Conservation (phyloP, 306 rosid species). For the Arachis hypogaea region DNA sequence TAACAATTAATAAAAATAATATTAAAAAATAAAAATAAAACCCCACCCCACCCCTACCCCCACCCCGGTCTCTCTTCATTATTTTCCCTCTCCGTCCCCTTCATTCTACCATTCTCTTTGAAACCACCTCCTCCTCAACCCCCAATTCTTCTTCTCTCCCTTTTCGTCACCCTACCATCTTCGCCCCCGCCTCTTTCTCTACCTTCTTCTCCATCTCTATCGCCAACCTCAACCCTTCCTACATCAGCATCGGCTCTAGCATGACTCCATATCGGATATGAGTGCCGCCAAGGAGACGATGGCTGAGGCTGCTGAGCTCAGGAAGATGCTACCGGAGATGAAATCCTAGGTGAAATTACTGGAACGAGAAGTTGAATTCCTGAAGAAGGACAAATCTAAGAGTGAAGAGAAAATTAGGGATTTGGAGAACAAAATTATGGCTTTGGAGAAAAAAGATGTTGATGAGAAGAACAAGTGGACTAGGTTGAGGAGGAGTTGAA, state of each 20-base stretch:
- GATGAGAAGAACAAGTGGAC: constrained; percentile 86
- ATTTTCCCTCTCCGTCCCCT: too few species aligned
- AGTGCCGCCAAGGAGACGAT: constrained; percentile 54
- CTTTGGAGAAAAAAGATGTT: constrained; percentile 75
- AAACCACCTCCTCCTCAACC: too few species aligned
- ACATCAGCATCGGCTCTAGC: constrained; percentile 55
- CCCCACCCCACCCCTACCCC: too few species aligned
- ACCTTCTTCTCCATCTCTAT: too few species aligned
- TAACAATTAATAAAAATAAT: too few species aligned
- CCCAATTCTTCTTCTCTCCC: too few species aligned
- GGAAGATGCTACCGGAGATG: constrained; percentile 53
- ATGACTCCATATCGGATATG: constrained; percentile 60
- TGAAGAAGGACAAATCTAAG: constrained; percentile 59
- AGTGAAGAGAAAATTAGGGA: constrained; percentile 32
- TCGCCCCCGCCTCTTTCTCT: too few species aligned
- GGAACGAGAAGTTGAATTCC: constrained; percentile 58
- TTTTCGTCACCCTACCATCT: too few species aligned
- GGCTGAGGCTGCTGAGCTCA: constrained; percentile 54
- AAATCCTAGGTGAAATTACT: constrained; percentile 52
- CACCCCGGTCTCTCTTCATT: too few species aligned
- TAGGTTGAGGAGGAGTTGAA: constrained; percentile 77
- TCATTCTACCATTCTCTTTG: too few species aligned
- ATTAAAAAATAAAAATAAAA: too few species aligned
- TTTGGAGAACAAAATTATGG: constrained; percentile 79
- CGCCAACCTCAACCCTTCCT: too few species aligned